phyloP scores from a whole-genome alignment of 225 moss, liverwort and hornwort species.

The Sphagnum contortum region DNA sequence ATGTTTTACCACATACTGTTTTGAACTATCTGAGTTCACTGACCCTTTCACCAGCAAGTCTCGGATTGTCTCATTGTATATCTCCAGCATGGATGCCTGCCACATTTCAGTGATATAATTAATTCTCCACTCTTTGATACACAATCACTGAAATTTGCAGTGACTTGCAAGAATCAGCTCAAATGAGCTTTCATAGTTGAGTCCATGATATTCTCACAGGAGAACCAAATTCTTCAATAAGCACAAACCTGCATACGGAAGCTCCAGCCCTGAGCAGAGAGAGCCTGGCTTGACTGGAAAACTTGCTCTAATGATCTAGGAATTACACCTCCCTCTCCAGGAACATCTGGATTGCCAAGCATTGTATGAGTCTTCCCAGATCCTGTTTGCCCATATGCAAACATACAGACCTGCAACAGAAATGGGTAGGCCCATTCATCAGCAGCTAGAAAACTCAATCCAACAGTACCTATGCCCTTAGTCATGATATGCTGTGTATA shows the following conservation, averaged over 20 bases:
- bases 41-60: conserved; percentile 62
- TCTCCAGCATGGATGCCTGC: conserved; percentile 98
- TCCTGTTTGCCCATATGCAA: conserved; percentile 96
- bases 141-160: too few species aligned
- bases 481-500: too few species aligned
- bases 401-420: conserved; percentile 74
- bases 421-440: too few species aligned
- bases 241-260: conserved; percentile 84
- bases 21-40: conserved; percentile 38
- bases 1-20: conserved; percentile 85
- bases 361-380: conserved; percentile 98
- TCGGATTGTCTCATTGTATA: conserved; percentile 91
- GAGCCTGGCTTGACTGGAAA: conserved; percentile 80
- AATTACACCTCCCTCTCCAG: conserved; percentile 74
- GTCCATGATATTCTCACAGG: too few species aligned
- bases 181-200: too few species aligned
- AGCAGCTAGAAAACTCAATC: too few species aligned
- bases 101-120: too few species aligned
- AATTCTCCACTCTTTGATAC: too few species aligned
- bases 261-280: conserved; percentile 76
- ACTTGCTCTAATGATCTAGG: conserved; percentile 95
- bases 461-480: too few species aligned
- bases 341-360: conserved; percentile 82
- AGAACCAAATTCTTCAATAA: background rate
- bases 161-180: too few species aligned